Conservation (phyloP, 2,329 filamentous ascomycete species). For the Colletotrichum tabaci region DNA sequence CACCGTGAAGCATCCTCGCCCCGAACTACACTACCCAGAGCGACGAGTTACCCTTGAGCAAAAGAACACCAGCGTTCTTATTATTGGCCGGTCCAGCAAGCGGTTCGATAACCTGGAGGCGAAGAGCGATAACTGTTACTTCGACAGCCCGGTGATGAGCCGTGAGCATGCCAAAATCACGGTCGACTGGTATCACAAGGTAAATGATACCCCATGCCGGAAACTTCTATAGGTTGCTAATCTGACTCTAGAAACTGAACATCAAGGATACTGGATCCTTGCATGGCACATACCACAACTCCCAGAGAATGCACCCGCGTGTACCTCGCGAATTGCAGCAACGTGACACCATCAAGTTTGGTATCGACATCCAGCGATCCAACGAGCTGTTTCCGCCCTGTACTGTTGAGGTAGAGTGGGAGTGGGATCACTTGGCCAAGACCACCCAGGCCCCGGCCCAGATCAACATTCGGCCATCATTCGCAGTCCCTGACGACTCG, state of each 20-base stretch:
- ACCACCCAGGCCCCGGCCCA: neutral
- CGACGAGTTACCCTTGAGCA: slow-evolving; percentile 49
- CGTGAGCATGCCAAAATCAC: slow-evolving; percentile 73
- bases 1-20: slow-evolving; percentile 44
- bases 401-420: slow-evolving; percentile 52
- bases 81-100: slow-evolving; percentile 63
- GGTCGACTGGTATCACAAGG: slow-evolving; percentile 61
- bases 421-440: slow-evolving; percentile 45
- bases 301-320: slow-evolving; percentile 44
- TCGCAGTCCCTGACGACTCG: slow-evolving; percentile 60
- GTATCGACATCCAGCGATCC: slow-evolving; percentile 53
- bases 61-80: slow-evolving; percentile 38
- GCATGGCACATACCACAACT: slow-evolving; percentile 67
- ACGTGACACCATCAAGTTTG: slow-evolving; percentile 55
- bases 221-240: slow-evolving; percentile 2
- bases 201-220: slow-evolving; percentile 48
- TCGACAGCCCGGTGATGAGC: slow-evolving; percentile 81
- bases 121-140: slow-evolving; percentile 72
- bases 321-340: slow-evolving; percentile 43
- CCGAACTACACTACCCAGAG: slow-evolving; percentile 41
- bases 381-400: slow-evolving; percentile 56
- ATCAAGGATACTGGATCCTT: slow-evolving; percentile 65
- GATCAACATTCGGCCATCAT: slow-evolving; percentile 43
- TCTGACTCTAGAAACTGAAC: slow-evolving; percentile 56
- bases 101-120: slow-evolving; percentile 52